Evolutionary conservation across 768 basidiomycete species (phyloP).

Genomic region (Calvatia gigantea): DNA sequence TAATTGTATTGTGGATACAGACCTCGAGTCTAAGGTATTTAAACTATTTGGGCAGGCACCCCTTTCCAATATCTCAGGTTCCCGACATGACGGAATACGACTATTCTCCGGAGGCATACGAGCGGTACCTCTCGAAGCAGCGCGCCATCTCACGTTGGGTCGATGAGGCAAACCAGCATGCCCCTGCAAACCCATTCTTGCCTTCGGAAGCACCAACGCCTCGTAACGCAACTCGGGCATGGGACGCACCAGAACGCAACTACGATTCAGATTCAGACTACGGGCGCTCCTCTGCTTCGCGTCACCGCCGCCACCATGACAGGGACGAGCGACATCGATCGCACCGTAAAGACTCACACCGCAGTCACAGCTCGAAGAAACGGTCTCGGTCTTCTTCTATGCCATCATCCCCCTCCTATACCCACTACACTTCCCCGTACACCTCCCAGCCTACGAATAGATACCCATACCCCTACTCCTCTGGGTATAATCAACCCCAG

Average conservation of each 20-base stretch:
- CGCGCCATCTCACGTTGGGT: slow-evolving; percentile 16
- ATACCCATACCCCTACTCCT: neutral
- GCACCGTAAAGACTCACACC: neutral
- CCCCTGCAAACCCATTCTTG: slow-evolving; percentile 11
- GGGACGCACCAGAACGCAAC: neutral
- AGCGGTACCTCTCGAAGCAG: slow-evolving; percentile 16
- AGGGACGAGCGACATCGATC: neutral
- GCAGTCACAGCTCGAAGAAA: neutral
- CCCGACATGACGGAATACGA: slow-evolving; percentile 18
- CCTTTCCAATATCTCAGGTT: neutral
- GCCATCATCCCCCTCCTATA: neutral
- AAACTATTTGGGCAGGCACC: neutral
- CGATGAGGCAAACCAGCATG: slow-evolving; percentile 9
- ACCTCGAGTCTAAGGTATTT: neutral
- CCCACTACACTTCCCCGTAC: neutral
- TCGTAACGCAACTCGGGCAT: neutral
- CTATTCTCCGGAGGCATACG: slow-evolving; percentile 17
- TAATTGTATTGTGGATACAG: neutral
- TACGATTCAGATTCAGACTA: neutral
- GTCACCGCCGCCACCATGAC: neutral
- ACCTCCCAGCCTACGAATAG: neutral
- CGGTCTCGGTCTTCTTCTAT: neutral
- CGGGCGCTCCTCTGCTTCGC: neutral
- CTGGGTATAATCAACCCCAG: neutral
- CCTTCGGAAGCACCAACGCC: neutral